Conservation (phyloP, 2,329 filamentous ascomycete species). For the Diaporthe eres region DNA sequence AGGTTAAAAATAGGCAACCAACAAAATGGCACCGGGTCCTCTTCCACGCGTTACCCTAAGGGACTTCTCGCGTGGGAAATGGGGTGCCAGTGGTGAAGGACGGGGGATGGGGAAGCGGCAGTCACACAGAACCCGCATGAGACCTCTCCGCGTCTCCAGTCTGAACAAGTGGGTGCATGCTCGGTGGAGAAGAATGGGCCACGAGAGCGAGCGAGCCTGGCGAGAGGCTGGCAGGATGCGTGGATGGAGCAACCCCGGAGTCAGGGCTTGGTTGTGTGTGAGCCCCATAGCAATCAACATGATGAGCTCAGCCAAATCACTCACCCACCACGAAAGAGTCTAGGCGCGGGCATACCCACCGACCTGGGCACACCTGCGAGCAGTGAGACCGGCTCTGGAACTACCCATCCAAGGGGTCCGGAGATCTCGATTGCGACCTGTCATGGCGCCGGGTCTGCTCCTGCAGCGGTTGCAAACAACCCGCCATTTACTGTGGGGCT, state of each 20-base stretch:
- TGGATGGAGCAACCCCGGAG: not conserved
- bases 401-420: not conserved
- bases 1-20: constrained; percentile 23
- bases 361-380: not conserved
- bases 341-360: not conserved
- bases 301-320: not conserved
- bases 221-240: not conserved
- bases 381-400: not conserved
- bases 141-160: constrained; percentile 25
- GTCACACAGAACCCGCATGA: constrained; percentile 1
- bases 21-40: not conserved
- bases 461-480: constrained; percentile 4
- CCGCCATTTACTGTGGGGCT: not conserved
- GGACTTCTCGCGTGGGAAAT: not conserved
- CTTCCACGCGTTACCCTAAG: not conserved
- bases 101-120: not conserved
- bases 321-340: not conserved
- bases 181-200: not conserved
- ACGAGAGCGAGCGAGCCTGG: not conserved
- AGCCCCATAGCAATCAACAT: not conserved
- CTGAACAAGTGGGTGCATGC: not conserved
- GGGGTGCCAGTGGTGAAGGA: not conserved
- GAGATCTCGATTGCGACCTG: not conserved
- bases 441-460: not conserved
- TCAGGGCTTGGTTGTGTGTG: not conserved